Evolutionary conservation across 495 filamentous ascomycete species (phyloP).

Genomic region (Aspergillus olivimuriae): DNA sequence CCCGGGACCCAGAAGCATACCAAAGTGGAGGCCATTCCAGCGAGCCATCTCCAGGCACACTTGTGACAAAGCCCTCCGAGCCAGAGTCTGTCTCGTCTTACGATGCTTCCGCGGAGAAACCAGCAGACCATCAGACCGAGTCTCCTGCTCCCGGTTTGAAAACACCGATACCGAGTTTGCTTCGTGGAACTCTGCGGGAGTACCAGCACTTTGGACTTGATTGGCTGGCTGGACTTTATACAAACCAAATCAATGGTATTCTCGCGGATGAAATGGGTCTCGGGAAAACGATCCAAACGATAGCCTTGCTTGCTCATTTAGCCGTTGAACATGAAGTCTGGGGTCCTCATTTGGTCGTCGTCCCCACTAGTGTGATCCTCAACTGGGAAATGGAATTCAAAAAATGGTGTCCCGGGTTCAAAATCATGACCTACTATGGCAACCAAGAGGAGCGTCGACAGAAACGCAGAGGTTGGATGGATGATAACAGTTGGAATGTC

Average conservation of each 20-base stretch:
- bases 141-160: conserved; percentile 42
- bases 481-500: conserved; percentile 90
- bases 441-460: conserved; percentile 82
- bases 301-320: conserved; percentile 87
- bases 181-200: conserved; percentile 87
- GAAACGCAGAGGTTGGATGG: conserved; percentile 86
- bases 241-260: conserved; percentile 92
- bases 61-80: conserved; percentile 65
- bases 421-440: conserved; percentile 95
- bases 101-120: conserved; percentile 35
- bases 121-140: conserved; percentile 20
- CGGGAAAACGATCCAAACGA: conserved; percentile 98
- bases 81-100: conserved; percentile 59
- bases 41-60: conserved; percentile 50
- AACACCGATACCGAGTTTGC: conserved; percentile 78
- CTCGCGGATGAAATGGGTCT: conserved; percentile 99
- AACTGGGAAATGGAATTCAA: conserved; percentile 99
- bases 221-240: conserved; percentile 90
- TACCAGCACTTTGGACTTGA: conserved; percentile 96
- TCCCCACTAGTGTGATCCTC: conserved; percentile 96
- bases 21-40: conserved; percentile 34
- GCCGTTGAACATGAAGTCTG: conserved; percentile 87
- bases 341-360: conserved; percentile 94
- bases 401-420: conserved; percentile 98
- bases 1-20: conserved; percentile 13